Percentiles rank a stretch among this genome's conserved stretches.
Evolutionary conservation across 2,329 filamentous ascomycete genomes (phyloP).

Genomic region (Emergomyces orientalis): DNA sequence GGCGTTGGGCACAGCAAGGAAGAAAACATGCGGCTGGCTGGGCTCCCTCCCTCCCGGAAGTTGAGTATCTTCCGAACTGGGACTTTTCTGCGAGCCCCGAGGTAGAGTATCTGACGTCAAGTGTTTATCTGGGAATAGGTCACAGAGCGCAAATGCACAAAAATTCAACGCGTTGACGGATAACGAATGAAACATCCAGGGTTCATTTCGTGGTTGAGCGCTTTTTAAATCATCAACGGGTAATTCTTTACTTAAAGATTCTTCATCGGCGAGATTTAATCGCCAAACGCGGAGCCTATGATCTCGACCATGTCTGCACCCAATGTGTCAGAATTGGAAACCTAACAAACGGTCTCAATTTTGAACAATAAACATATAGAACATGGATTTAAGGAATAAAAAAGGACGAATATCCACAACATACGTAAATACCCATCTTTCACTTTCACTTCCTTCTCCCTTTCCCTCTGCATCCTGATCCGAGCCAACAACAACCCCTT

Average conservation of each 20-base stretch:
- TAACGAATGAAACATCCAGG: constrained; percentile 78
- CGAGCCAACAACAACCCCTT: constrained; percentile 49
- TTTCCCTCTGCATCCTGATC: constrained; percentile 3
- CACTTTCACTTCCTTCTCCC: constrained; percentile 31
- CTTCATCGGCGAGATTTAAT: constrained; percentile 52
- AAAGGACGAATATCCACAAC: constrained; percentile 26
- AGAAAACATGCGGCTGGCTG: constrained; percentile 32
- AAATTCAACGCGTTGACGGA: constrained; percentile 93
- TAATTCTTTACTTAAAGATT: constrained; percentile 52
- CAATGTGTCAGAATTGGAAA: neutral
- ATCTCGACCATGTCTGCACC: constrained; percentile 73
- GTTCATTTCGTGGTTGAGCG: constrained; percentile 44
- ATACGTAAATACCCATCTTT: constrained; percentile 74
- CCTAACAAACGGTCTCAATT: neutral
- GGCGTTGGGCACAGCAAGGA: constrained; percentile 69
- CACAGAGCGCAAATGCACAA: constrained; percentile 66
- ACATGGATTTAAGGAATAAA: neutral
- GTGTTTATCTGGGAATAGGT: constrained; percentile 19
- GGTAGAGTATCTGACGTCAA: neutral
- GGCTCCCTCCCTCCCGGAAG: constrained; percentile 7
- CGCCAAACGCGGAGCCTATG: constrained; percentile 81
- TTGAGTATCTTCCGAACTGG: constrained; percentile 20
- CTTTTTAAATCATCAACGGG: constrained; percentile 55
- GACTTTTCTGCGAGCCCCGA: neutral
- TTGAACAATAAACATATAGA: constrained; percentile 2